Conservation (phyloP, 345 rosid genomes). For the Brassica nigra region DNA sequence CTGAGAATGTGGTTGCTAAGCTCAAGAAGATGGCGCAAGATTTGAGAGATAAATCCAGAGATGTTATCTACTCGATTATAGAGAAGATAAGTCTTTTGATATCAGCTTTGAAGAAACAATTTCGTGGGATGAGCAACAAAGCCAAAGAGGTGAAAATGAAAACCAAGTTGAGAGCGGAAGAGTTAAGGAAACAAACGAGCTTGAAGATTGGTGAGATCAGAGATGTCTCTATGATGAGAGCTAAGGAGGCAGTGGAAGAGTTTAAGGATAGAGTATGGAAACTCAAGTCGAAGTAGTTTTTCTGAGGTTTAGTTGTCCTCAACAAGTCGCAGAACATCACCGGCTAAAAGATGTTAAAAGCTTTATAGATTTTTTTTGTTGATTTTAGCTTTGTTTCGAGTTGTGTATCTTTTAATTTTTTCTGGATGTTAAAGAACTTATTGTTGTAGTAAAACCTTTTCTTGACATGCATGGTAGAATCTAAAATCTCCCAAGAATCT, state of each 20-base stretch:
- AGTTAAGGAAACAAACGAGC: slow-evolving; percentile 32
- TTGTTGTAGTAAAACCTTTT: slow-evolving; percentile 10
- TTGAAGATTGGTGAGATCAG: slow-evolving; percentile 40
- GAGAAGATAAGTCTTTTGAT: slow-evolving; percentile 50
- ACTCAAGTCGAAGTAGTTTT: slow-evolving; percentile 50
- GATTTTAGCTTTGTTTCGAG: slow-evolving; percentile 25
- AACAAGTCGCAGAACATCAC: background rate
- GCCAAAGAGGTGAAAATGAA: slow-evolving; percentile 41
- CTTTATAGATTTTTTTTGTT: slow-evolving; percentile 18
- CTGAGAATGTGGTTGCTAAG: slow-evolving; percentile 53
- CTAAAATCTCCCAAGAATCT: background rate
- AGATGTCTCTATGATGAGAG: slow-evolving; percentile 37
- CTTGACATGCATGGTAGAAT: background rate
- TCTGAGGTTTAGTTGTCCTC: background rate
- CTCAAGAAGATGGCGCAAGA: slow-evolving; percentile 60
- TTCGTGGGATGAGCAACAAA: slow-evolving; percentile 29
- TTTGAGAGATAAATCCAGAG: slow-evolving; percentile 58
- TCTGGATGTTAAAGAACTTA: slow-evolving; percentile 13
- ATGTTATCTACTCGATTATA: slow-evolving; percentile 51
- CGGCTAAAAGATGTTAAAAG: background rate
- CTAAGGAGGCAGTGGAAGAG: slow-evolving; percentile 54
- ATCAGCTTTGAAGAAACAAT: slow-evolving; percentile 51
- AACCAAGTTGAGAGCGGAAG: slow-evolving; percentile 33
- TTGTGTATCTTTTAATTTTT: slow-evolving; percentile 4
- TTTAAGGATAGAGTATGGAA: slow-evolving; percentile 67